A percentile compares a stretch with the other conserved stretches of the same genome.
phyloP scores from a whole-genome alignment of 371 early-diverging fungal species.

The Neoconidiobolus thromboides region DNA sequence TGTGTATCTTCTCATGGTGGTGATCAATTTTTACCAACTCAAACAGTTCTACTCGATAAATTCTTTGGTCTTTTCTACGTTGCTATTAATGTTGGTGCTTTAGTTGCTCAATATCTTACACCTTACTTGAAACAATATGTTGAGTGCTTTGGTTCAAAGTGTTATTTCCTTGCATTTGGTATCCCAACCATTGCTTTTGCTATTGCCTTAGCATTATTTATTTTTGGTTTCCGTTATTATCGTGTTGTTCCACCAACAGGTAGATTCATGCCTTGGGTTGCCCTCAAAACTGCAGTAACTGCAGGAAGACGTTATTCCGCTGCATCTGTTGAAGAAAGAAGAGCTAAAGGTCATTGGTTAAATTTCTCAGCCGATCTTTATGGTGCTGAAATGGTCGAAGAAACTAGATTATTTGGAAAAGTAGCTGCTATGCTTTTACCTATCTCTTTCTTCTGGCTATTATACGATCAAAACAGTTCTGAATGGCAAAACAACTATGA shows the following conservation, averaged over 20 bases:
- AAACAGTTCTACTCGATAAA: neutral
- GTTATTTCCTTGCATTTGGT: neutral
- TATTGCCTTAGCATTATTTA: constrained; percentile 20
- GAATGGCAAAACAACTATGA: constrained; percentile 8
- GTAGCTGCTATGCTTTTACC: constrained; percentile 19
- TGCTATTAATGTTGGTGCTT: constrained; percentile 1
- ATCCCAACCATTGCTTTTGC: constrained; percentile 6
- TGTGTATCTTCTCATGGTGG: constrained; percentile 27
- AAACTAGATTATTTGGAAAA: constrained; percentile 4
- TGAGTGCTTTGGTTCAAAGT: too few species aligned
- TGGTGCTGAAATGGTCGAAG: constrained; percentile 4
- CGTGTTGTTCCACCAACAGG: constrained; percentile 30
- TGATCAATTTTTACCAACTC: constrained; percentile 18
- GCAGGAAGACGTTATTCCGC: neutral
- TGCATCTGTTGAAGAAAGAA: neutral
- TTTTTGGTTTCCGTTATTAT: constrained; percentile 24
- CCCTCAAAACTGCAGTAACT: constrained; percentile 8
- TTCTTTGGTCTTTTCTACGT: constrained; percentile 6
- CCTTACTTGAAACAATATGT: neutral
- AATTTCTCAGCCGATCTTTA: neutral
- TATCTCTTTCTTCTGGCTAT: constrained; percentile 30
- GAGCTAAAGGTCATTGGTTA: constrained; percentile 1
- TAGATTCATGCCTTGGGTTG: constrained; percentile 23
- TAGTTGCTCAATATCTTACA: constrained; percentile 1
- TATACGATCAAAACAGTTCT: constrained; percentile 28